Conservation (phyloP, 2,329 filamentous ascomycete genomes). For the Colletotrichum sp. region DNA sequence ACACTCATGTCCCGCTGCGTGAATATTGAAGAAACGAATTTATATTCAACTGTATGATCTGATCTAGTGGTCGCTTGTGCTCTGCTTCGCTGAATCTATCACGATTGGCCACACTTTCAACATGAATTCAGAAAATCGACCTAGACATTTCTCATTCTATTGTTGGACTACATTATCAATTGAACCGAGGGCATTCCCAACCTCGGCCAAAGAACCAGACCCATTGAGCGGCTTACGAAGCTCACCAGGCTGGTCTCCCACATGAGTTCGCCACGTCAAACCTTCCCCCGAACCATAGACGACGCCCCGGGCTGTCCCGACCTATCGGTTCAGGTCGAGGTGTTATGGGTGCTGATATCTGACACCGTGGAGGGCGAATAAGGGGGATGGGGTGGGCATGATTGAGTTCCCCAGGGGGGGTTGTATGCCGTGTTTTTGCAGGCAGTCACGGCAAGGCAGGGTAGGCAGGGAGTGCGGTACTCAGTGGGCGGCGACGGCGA, state of each 20-base stretch:
- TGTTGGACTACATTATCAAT: background rate
- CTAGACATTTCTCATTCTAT: background rate
- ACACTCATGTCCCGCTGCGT: slow-evolving; percentile 9
- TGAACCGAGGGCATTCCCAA: background rate
- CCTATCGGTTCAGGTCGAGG: background rate
- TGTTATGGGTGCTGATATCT: background rate
- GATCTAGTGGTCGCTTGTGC: accelerated
- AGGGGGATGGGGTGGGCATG: background rate
- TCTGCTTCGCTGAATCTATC: background rate
- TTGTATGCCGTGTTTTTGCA: background rate
- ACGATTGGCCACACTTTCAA: too few relatives aligned
- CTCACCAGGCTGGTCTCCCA: background rate
- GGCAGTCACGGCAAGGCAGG: background rate
- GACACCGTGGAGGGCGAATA: background rate
- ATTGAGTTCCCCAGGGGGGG: background rate
- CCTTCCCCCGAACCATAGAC: background rate
- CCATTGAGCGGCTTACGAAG: background rate
- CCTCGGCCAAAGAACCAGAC: background rate
- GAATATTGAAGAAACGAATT: slow-evolving; percentile 2
- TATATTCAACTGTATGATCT: background rate
- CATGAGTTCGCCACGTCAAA: background rate
- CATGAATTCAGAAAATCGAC: background rate
- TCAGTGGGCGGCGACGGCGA: background rate
- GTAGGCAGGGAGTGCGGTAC: background rate
- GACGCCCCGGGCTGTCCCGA: background rate